phyloP scores from a whole-genome alignment of 768 basidiomycete genomes.

The Tricholoma terreum region DNA sequence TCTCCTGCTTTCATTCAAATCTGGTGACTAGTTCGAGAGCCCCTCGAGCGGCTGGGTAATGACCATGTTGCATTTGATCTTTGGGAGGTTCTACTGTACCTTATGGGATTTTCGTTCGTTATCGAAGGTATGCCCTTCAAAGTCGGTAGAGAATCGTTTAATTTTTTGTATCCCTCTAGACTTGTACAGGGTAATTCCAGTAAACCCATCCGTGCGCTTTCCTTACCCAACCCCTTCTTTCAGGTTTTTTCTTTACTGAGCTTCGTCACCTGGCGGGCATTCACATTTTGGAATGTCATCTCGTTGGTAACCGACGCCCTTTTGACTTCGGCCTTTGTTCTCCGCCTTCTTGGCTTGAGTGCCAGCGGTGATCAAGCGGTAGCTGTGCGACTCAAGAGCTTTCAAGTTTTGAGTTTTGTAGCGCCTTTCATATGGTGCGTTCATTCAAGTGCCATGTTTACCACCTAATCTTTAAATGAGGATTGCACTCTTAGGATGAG shows the following conservation, averaged over 20 bases:
- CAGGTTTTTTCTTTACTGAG: conserved; percentile 70
- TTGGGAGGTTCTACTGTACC: conserved; percentile 81
- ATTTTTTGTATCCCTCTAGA: conserved; percentile 31
- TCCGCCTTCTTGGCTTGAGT: conserved; percentile 63
- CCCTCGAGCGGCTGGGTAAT: conserved; percentile 66
- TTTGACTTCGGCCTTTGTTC: conserved; percentile 66
- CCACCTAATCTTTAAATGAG: neutral
- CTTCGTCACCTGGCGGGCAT: conserved; percentile 77
- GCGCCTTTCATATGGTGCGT: conserved; percentile 84
- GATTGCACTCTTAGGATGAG: conserved; percentile 62
- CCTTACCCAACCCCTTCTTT: neutral
- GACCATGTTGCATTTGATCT: conserved; percentile 54
- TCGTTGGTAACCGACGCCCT: conserved; percentile 71
- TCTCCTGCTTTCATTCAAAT: conserved; percentile 1
- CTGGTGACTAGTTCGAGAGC: conserved; percentile 58
- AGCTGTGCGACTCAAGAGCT: conserved; percentile 60
- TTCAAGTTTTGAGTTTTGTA: conserved; percentile 86
- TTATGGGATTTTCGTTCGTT: conserved; percentile 72
- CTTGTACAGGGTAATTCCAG: conserved; percentile 46
- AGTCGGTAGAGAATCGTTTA: neutral
- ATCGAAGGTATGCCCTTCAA: conserved; percentile 64
- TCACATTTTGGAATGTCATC: conserved; percentile 76
- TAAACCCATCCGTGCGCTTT: neutral
- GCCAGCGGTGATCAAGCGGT: conserved; percentile 32
- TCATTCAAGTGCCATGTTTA: neutral